Base-by-base conservation (phyloP, 257 asterid genomes). In the Solanum paucissectum region DNA sequence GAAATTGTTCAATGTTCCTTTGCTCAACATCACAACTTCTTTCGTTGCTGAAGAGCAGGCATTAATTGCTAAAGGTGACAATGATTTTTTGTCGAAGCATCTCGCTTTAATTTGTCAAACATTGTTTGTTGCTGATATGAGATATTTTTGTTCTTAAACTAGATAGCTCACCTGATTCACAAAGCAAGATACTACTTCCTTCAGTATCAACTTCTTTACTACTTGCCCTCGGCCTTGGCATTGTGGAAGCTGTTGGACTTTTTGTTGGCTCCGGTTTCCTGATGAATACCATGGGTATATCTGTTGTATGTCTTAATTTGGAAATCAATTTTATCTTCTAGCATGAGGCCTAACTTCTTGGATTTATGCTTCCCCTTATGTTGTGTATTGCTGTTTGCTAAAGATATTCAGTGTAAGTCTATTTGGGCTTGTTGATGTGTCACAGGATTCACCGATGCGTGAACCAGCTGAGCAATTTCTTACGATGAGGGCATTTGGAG, bases 31-130 rank as follows among this genome's bases (percentile, higher is more conserved):
- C 88, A 97, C 98, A 9, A 97, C 99, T 49, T 97, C 99, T 38
- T 97, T 95, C 77, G 98, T 97, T 66, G 99, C 99, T 88, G 98
- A 97, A 91, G 99, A 97, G 94, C 99, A 97, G 90, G 96, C 98
- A 37, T 86, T 91, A 18, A 68, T 89, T 84, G 60, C 84, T 77
- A 93, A 90, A 87, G 93, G 79, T 74, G 69, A 49, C 20, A 3
- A n/a, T 49, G 86, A 11, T 46, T 32, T 1, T 82, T 82, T 52
- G 86, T 82, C 21, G 16, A 82, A 82, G 32, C 32, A 49, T 44
- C 69, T 82, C 37, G 0, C 2, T 8, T 32, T 52, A 82, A 20
- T 52, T 18, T 82, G 64, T 52, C 21, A 49, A 32, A 29, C 71
- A 82, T 32, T 32, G 88, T 86, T 42, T 49, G 74, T 60, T 36